Evolutionary conservation across 1,284 basidiomycete genomes (phyloP), one percentile per base, ranked within the genome.

Genomic region (Sutorius eximius): DNA sequence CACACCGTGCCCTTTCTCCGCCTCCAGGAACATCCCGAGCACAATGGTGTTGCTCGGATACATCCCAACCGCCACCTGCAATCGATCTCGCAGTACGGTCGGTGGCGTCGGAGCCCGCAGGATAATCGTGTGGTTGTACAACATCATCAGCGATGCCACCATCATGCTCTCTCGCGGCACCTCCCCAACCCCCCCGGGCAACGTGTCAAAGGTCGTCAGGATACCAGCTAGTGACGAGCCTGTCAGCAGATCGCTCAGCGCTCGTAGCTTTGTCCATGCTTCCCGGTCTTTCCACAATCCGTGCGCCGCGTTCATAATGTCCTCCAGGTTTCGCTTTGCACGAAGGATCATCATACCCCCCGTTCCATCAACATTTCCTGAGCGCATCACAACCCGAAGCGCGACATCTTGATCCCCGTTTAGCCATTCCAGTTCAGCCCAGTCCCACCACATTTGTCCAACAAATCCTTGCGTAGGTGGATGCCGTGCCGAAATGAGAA

Each of bases 371-470:
- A 83, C 73, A 5, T 77, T 79, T 12, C 76, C 79, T 16, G 83
- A 77, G n/a, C 73, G 78, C 45, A 86, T 65, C 34, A 85, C 74
- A 41, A 86, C 74, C 40, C 77, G 71, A 27, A 83, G 66, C 12
- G 85, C 79, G 36, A 76, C 75, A 38, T 82, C 79, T 18, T 73
- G 61, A 33, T 78, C 65, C 0, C 82, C 80, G 12, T 77, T 73
- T n/a, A 91, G 71, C 87, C 87, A 94, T 70, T 96, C 93, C 81
- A 95, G 82, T 67, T 94, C 89, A 0, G 89, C 90, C 92, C 93
- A 97, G 47, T 89, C 84, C 75, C 87, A 91, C 89, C 91, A 95
- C 40, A 97, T 66, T 57, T 74, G 73, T 18, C 77, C 74, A n/a
- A 74, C 68, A 42, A 73, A 77, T 9, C 66, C 60, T 24, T 71